Percentiles rank a stretch among this genome's conserved stretches.
These are phyloP conservation scores for Austroboletus niveus DNA, from an alignment of 1,284 basidiomycete genomes.

Conservation along the genomic window DNA sequence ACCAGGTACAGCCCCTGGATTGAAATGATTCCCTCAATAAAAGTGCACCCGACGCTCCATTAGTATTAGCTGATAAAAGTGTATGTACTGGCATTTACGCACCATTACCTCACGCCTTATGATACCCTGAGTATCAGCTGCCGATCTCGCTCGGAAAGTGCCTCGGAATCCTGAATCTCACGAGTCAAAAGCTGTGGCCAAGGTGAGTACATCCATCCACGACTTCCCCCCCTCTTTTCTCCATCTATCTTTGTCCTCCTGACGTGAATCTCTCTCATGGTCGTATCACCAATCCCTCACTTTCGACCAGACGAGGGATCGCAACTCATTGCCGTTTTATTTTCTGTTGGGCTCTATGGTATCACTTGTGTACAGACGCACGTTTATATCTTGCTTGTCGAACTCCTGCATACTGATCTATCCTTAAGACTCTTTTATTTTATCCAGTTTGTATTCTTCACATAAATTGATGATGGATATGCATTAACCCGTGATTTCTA, in stretches of 20 bases:
- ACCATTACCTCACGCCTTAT: no score
- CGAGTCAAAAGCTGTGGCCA: no score
- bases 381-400: background rate
- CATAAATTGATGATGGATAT: background rate
- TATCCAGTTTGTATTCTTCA: conserved; percentile 15
- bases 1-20: no score
- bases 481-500: background rate
- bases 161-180: no score
- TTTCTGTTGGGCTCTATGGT: conserved; percentile 21
- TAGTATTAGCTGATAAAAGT: no score
- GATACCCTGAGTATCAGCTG: no score
- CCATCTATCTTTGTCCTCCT: background rate
- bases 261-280: background rate
- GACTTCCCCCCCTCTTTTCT: background rate
- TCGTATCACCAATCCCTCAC: background rate
- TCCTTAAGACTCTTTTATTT: conserved; percentile 18
- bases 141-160: no score
- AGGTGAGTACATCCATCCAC: background rate
- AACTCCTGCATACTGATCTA: background rate
- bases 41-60: no score
- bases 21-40: no score
- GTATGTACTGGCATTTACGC: no score
- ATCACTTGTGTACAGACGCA: conserved; percentile 24
- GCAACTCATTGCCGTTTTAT: conserved; percentile 13
- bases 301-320: conserved; percentile 9